Evolutionary conservation across 352 stramenopile genomes (phyloP).

Genomic region (Pythium rishiriense): DNA sequence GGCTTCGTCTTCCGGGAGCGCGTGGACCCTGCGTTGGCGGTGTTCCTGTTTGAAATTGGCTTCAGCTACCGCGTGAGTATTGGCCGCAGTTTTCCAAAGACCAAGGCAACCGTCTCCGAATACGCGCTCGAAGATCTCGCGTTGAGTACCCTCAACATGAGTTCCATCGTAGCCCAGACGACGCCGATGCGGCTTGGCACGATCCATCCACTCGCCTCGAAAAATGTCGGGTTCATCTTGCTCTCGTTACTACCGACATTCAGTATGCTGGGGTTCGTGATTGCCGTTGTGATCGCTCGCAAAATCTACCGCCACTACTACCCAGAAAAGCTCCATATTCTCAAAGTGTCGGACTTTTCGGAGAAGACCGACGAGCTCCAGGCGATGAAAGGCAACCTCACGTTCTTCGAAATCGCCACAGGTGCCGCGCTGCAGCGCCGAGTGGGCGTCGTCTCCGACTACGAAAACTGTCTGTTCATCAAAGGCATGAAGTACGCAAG

Average conservation of each 20-base stretch:
- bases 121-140: constrained; percentile 2
- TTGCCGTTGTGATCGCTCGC: constrained; percentile 1
- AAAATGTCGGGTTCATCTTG: neutral
- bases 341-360: neutral
- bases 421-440: constrained; percentile 23
- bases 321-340: neutral
- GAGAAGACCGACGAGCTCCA: neutral
- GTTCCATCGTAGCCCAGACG: neutral
- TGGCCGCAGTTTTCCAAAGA: constrained; percentile 8
- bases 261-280: neutral
- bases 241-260: constrained; percentile 13
- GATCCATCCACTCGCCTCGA: neutral
- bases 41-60: constrained; percentile 19
- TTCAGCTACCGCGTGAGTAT: constrained; percentile 5
- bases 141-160: neutral
- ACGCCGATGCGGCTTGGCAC: constrained; percentile 34
- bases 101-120: neutral
- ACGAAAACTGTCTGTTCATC: constrained; percentile 48
- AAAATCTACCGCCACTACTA: constrained; percentile 16
- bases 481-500: constrained; percentile 36
- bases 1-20: constrained; percentile 17
- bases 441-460: constrained; percentile 36
- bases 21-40: constrained; percentile 16
- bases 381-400: constrained; percentile 15
- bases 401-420: constrained; percentile 24